Evolutionary conservation across 164 flowering plant genomes (phyloP).

Genomic region (Stephania japonica): DNA sequence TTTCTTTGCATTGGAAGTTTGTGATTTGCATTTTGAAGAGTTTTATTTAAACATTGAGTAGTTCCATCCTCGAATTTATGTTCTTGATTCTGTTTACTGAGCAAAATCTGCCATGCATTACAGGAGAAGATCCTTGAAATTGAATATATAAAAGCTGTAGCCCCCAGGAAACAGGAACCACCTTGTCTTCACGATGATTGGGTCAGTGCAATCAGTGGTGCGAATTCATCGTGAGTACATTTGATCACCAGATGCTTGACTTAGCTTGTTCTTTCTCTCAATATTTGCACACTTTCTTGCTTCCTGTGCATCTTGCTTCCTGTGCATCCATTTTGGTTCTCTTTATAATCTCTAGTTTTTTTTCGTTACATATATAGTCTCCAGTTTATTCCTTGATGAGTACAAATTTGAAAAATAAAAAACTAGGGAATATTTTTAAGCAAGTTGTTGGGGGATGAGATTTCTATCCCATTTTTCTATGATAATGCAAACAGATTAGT

Average conservation of each 20-base stretch:
- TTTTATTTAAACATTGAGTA: background rate
- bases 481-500: too few species aligned
- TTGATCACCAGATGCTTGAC: background rate
- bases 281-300: background rate
- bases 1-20: background rate
- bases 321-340: too few species aligned
- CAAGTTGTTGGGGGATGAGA: too few species aligned
- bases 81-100: background rate
- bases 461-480: too few species aligned
- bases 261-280: background rate
- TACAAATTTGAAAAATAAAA: too few species aligned
- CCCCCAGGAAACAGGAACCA: slow-evolving; percentile 70
- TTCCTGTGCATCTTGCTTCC: too few species aligned
- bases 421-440: too few species aligned
- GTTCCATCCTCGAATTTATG: background rate
- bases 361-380: too few species aligned
- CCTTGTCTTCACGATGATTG: slow-evolving; percentile 89
- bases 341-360: too few species aligned
- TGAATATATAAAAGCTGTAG: slow-evolving; percentile 81
- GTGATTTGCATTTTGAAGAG: background rate
- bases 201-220: slow-evolving; percentile 95
- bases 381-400: too few species aligned
- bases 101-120: slow-evolving; percentile 11
- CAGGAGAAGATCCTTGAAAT: slow-evolving; percentile 87
- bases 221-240: slow-evolving; percentile 56